These are phyloP conservation scores for Macadamia integrifolia DNA, from an alignment of 164 flowering plant species.

Conservation along the genomic window DNA sequence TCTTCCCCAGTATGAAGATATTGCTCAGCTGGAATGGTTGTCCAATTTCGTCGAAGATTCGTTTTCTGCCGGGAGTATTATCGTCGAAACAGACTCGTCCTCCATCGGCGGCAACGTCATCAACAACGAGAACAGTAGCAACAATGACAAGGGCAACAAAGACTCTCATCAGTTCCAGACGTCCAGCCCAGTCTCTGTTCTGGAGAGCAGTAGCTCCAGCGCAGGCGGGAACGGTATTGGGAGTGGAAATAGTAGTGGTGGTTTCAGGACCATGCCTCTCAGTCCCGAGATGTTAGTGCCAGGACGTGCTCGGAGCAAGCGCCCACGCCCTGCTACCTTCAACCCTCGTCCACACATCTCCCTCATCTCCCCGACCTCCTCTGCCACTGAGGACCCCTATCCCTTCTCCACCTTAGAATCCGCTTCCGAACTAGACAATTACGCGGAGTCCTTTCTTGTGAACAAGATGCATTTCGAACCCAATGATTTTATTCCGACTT, in stretches of 20 bases:
- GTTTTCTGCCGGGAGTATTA: slow-evolving; percentile 54
- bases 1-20: slow-evolving; percentile 69
- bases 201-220: slow-evolving; percentile 79
- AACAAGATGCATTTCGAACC: slow-evolving; percentile 27
- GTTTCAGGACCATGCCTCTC: slow-evolving; percentile 17
- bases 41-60: slow-evolving; percentile 90
- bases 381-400: slow-evolving; percentile 18
- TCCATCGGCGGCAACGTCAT: slow-evolving; percentile 1
- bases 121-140: slow-evolving; percentile 7
- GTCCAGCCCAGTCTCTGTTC: slow-evolving; percentile 79
- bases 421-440: slow-evolving; percentile 36
- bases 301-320: slow-evolving; percentile 81
- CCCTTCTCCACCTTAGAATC: slow-evolving; percentile 15
- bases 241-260: too few relatives aligned
- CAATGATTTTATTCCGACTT: neutral
- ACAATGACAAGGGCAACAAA: slow-evolving; percentile 20
- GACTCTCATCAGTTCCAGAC: slow-evolving; percentile 43
- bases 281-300: slow-evolving; percentile 33
- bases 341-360: slow-evolving; percentile 48
- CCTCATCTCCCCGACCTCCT: slow-evolving; percentile 43
- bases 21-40: slow-evolving; percentile 87
- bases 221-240: slow-evolving; percentile 28
- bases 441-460: slow-evolving; percentile 45
- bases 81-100: slow-evolving; percentile 28
- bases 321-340: slow-evolving; percentile 75